Conservation (phyloP, 768 basidiomycete species). For the Serendipita vermifera region DNA sequence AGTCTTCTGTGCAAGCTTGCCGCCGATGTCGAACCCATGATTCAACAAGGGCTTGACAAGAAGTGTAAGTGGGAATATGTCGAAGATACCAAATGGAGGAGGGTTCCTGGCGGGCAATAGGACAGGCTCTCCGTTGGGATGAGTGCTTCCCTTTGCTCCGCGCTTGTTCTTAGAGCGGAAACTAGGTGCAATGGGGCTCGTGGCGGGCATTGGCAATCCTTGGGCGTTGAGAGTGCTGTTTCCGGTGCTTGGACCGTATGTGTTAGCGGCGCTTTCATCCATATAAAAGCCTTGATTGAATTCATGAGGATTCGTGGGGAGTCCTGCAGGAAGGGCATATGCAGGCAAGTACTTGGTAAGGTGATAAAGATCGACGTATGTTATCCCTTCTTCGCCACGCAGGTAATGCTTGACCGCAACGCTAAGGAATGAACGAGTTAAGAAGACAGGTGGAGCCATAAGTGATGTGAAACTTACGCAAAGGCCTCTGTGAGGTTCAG, state of each 20-base stretch:
- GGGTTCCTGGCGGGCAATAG: slow-evolving; percentile 44
- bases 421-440: slow-evolving; percentile 10
- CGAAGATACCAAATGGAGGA: slow-evolving; percentile 46
- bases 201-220: not conserved
- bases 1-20: slow-evolving; percentile 46
- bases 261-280: too few relatives aligned
- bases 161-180: too few relatives aligned
- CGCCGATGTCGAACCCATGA: slow-evolving; percentile 39
- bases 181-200: not conserved
- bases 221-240: not conserved
- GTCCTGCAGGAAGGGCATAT: slow-evolving; percentile 16
- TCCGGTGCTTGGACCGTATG: not conserved
- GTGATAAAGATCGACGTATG: slow-evolving; percentile 33
- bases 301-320: slow-evolving; percentile 10
- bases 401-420: slow-evolving; percentile 61
- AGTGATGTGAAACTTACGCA: slow-evolving; percentile 19
- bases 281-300: too few relatives aligned
- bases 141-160: slow-evolving; percentile 13
- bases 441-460: not conserved
- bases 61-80: slow-evolving; percentile 58
- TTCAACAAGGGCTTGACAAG: slow-evolving; percentile 35
- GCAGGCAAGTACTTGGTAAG: slow-evolving; percentile 61
- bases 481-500: slow-evolving; percentile 58
- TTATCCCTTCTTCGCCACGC: slow-evolving; percentile 35
- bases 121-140: slow-evolving; percentile 32